Evolutionary conservation across 768 basidiomycete species (phyloP).

Genomic region (Wakefieldia striispora): DNA sequence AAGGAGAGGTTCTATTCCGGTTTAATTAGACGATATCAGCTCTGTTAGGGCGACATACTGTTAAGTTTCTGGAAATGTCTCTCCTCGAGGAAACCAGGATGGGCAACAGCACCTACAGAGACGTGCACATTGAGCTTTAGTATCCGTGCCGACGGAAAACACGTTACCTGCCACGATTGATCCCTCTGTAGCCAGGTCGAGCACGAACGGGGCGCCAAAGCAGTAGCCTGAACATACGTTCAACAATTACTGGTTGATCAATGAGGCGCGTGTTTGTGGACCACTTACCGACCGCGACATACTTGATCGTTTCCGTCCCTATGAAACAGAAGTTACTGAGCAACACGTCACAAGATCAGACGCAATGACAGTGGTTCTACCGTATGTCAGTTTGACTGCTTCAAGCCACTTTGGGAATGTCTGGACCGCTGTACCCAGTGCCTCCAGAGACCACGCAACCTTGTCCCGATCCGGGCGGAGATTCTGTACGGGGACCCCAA

Average conservation of each 20-base stretch:
- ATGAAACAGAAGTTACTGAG: background rate
- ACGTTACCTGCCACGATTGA: conserved; percentile 44
- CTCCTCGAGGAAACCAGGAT: conserved; percentile 52
- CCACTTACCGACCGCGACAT: conserved; percentile 41
- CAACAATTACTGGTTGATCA: background rate
- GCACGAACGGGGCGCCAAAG: conserved; percentile 50
- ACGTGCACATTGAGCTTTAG: background rate
- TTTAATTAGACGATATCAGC: background rate
- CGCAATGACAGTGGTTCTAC: conserved; percentile 22
- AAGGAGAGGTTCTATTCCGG: conserved; percentile 19
- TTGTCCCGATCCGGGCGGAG: conserved; percentile 37
- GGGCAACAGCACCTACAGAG: conserved; percentile 46
- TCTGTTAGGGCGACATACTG: conserved; percentile 34
- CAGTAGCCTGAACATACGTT: conserved; percentile 44
- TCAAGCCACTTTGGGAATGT: conserved; percentile 50
- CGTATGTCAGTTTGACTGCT: conserved; percentile 44
- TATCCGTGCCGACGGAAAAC: background rate
- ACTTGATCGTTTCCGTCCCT: conserved; percentile 34
- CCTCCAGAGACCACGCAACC: conserved; percentile 40
- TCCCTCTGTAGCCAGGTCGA: conserved; percentile 44
- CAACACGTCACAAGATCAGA: background rate
- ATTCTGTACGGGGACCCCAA: conserved; percentile 46
- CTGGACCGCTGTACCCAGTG: conserved; percentile 35
- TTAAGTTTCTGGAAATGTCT: conserved; percentile 48
- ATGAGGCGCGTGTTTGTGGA: background rate